phyloP scores from a whole-genome alignment of 2,329 filamentous ascomycete species.

The Diaporthe caulivora region DNA sequence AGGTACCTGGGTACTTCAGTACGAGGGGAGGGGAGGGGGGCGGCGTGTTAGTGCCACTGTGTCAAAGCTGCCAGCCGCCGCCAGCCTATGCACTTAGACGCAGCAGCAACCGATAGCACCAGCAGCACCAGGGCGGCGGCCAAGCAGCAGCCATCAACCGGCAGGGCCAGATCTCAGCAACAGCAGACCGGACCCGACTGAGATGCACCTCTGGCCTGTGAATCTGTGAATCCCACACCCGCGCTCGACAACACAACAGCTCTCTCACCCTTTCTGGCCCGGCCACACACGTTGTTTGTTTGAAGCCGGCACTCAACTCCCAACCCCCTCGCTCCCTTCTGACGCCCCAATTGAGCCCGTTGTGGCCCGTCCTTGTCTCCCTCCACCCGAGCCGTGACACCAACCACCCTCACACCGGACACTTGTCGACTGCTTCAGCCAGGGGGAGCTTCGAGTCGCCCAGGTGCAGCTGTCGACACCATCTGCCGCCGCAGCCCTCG shows the following conservation, averaged over 20 bases:
- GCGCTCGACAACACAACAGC: constrained; percentile 18
- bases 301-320: constrained; percentile 24
- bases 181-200: neutral
- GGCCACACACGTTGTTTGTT: constrained; percentile 14
- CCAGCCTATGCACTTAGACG: constrained; percentile 21
- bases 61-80: constrained; percentile 30
- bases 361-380: neutral
- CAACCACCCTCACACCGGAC: constrained; percentile 3
- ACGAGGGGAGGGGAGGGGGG: neutral
- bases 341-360: constrained; percentile 1
- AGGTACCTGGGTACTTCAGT: neutral
- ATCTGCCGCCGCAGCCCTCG: constrained; percentile 9
- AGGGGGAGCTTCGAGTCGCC: constrained; percentile 31
- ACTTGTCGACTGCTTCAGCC: constrained; percentile 30
- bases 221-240: constrained; percentile 21
- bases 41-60: constrained; percentile 38
- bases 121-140: neutral
- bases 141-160: constrained; percentile 30
- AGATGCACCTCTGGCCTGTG: constrained; percentile 28
- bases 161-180: constrained; percentile 40
- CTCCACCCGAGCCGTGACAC: neutral
- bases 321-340: neutral
- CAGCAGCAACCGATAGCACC: neutral
- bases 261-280: neutral
- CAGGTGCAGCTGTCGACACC: constrained; percentile 16